Evolutionary conservation across 345 rosid species (phyloP).

Genomic region (Kandelia obovata): DNA sequence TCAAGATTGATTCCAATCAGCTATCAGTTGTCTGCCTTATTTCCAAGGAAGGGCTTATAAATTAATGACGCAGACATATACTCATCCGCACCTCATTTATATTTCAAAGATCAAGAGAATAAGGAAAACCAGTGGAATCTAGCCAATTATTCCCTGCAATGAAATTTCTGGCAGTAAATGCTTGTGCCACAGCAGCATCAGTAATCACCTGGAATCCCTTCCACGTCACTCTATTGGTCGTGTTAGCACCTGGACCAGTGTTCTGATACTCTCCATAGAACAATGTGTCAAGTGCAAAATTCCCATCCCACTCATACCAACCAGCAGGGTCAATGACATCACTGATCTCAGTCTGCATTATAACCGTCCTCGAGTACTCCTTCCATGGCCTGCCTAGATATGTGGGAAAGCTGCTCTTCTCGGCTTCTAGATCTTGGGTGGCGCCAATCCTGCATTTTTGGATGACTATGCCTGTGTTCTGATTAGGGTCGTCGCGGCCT

Average conservation of each 20-base stretch:
- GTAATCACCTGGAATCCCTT: slow-evolving; percentile 46
- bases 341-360: slow-evolving; percentile 56
- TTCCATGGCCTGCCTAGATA: slow-evolving; percentile 83
- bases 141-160: slow-evolving; percentile 57
- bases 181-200: slow-evolving; percentile 32
- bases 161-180: slow-evolving; percentile 49
- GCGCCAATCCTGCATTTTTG: slow-evolving; percentile 68
- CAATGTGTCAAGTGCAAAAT: slow-evolving; percentile 58
- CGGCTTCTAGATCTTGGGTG: slow-evolving; percentile 46
- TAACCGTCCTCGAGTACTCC: slow-evolving; percentile 51
- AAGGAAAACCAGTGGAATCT: slow-evolving; percentile 61
- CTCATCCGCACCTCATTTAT: too few species aligned
- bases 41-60: too few species aligned
- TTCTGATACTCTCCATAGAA: slow-evolving; percentile 58
- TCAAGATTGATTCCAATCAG: too few species aligned
- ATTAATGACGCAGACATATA: too few species aligned
- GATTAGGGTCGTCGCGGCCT: slow-evolving; percentile 63
- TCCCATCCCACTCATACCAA: slow-evolving; percentile 59
- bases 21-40: too few species aligned
- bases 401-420: slow-evolving; percentile 27
- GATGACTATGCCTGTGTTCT: slow-evolving; percentile 67
- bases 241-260: slow-evolving; percentile 56
- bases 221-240: slow-evolving; percentile 56
- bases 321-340: slow-evolving; percentile 58
- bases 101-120: slow-evolving; percentile 39